Conservation (phyloP, 495 filamentous ascomycete genomes). For the Trichodelitschia bisporula region DNA sequence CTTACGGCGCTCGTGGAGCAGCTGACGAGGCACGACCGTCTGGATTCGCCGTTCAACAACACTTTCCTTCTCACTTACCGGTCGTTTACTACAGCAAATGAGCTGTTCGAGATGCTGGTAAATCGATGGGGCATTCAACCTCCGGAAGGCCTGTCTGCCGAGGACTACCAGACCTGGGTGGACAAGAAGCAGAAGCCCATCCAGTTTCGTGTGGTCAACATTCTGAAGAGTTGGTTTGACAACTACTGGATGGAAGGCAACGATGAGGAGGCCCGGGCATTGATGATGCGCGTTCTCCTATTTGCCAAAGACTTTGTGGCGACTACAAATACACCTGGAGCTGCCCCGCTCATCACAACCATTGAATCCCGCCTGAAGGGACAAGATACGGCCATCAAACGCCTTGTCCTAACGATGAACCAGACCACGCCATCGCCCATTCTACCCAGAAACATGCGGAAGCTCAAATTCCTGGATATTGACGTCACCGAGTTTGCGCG, state of each 20-base stretch:
- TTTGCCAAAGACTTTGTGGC: constrained; percentile 86
- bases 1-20: constrained; percentile 84
- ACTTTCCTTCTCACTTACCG: constrained; percentile 93
- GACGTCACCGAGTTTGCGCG: constrained; percentile 88
- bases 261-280: constrained; percentile 55
- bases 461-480: constrained; percentile 94
- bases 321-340: constrained; percentile 74
- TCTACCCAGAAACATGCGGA: constrained; percentile 98
- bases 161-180: constrained; percentile 68
- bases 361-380: constrained; percentile 71
- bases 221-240: constrained; percentile 94
- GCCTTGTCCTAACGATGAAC: constrained; percentile 63
- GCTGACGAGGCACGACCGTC: constrained; percentile 79
- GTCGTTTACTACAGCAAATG: constrained; percentile 74
- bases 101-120: constrained; percentile 81
- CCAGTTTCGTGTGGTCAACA: constrained; percentile 87
- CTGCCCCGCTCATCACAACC: constrained; percentile 50
- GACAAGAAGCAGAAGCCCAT: constrained; percentile 91
- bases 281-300: constrained; percentile 66
- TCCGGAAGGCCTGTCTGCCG: constrained; percentile 48
- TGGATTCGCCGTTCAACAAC: constrained; percentile 89
- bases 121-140: constrained; percentile 82
- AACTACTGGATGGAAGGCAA: constrained; percentile 94
- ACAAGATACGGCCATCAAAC: constrained; percentile 66
- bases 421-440: constrained; percentile 58